A percentile compares a stretch with the other conserved stretches of the same genome.
Conservation (phyloP, 306 rosid genomes). For the Bauhinia variegata region DNA sequence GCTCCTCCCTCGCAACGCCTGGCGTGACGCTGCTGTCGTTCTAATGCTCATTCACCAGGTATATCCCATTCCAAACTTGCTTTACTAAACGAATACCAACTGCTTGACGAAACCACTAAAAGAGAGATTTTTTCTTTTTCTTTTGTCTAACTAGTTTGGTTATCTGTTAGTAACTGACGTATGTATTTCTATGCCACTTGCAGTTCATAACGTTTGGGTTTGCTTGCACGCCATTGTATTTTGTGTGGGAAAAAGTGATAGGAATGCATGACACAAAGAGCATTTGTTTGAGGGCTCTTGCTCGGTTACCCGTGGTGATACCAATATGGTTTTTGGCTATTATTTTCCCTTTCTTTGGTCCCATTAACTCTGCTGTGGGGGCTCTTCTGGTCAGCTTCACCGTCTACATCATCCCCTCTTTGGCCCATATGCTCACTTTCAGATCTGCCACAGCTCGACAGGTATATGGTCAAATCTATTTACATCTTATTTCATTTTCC, state of each 20-base stretch:
- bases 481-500: slow-evolving; percentile 37
- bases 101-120: neutral
- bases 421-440: slow-evolving; percentile 92
- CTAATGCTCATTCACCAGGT: slow-evolving; percentile 99
- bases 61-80: neutral
- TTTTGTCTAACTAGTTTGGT: neutral
- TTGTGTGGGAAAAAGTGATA: slow-evolving; percentile 97
- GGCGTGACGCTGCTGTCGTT: slow-evolving; percentile 79
- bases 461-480: slow-evolving; percentile 56
- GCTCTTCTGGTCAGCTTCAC: slow-evolving; percentile 97
- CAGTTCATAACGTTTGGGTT: slow-evolving; percentile 97
- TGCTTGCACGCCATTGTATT: slow-evolving; percentile 93
- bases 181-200: slow-evolving; percentile 8
- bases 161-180: slow-evolving; percentile 7
- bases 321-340: slow-evolving; percentile 97
- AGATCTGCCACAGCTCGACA: slow-evolving; percentile 82
- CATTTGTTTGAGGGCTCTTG: slow-evolving; percentile 80
- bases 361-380: slow-evolving; percentile 95
- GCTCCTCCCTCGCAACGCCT: slow-evolving; percentile 69
- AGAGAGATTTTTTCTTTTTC: neutral
- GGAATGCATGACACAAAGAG: slow-evolving; percentile 97
- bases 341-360: slow-evolving; percentile 95
- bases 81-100: neutral
- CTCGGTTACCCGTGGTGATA: slow-evolving; percentile 89
- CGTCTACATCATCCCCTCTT: slow-evolving; percentile 86